Conservation (phyloP, 2,329 filamentous ascomycete genomes). For the Cladosporium sp. region DNA sequence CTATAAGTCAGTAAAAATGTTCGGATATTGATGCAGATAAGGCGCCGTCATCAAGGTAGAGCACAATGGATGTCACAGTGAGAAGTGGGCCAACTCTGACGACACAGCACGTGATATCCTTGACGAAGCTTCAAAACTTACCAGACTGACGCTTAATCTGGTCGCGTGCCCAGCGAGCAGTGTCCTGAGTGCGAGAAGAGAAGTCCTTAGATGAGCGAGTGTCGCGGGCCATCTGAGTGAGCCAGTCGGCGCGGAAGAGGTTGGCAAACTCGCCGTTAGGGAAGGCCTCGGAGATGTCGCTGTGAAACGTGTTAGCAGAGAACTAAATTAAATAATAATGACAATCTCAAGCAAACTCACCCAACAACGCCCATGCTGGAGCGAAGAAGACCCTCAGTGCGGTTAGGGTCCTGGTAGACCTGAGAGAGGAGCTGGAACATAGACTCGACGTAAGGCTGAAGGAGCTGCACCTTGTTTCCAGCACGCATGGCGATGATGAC, state of each 20-base stretch:
- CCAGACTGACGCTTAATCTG: slow-evolving; percentile 83
- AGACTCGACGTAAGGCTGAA: slow-evolving; percentile 73
- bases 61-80: neutral
- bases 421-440: slow-evolving; percentile 84
- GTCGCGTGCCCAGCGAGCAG: slow-evolving; percentile 94
- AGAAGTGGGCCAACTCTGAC: neutral
- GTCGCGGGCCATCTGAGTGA: slow-evolving; percentile 86
- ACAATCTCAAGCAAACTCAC: slow-evolving; percentile 51
- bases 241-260: slow-evolving; percentile 87
- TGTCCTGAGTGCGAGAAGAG: slow-evolving; percentile 79
- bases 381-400: slow-evolving; percentile 85
- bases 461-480: slow-evolving; percentile 66
- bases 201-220: slow-evolving; percentile 87
- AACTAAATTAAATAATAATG: neutral
- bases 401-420: slow-evolving; percentile 77
- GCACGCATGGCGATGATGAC: slow-evolving; percentile 92
- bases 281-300: slow-evolving; percentile 91
- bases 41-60: neutral
- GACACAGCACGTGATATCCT: neutral
- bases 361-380: slow-evolving; percentile 97
- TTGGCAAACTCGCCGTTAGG: slow-evolving; percentile 81
- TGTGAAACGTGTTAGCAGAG: slow-evolving; percentile 43
- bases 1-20: slow-evolving; percentile 8
- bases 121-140: slow-evolving; percentile 18
- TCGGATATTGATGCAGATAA: neutral